These are phyloP conservation scores for Didymella arachidicola DNA, from an alignment of 2,329 filamentous ascomycete genomes.

Conservation along the genomic window DNA sequence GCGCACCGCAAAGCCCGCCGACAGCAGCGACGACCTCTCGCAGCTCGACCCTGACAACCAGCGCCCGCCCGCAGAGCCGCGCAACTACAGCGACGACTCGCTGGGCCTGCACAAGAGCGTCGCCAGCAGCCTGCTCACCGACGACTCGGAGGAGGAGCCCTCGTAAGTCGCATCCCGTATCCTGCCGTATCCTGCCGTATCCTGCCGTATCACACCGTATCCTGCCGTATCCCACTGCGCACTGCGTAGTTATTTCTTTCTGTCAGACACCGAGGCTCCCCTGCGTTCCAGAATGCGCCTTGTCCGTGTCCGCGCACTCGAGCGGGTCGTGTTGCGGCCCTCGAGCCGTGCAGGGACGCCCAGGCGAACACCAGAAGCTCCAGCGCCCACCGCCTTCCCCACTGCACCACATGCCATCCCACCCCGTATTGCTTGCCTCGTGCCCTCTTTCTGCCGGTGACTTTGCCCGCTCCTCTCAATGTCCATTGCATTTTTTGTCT, in stretches of 20 bases:
- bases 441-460: too few species aligned
- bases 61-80: conserved; percentile 23
- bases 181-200: conserved; percentile 3
- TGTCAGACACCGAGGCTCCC: not conserved
- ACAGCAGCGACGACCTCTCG: conserved; percentile 43
- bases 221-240: not conserved
- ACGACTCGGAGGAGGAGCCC: conserved; percentile 58
- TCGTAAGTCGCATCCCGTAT: conserved; percentile 53
- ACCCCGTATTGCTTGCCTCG: conserved; percentile 18
- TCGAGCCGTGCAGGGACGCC: conserved; percentile 19
- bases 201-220: too few species aligned
- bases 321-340: conserved; percentile 6
- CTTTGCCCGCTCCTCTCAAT: too few species aligned
- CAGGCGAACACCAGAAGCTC: conserved; percentile 22
- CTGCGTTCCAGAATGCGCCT: not conserved
- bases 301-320: conserved; percentile 5
- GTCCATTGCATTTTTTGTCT: too few species aligned
- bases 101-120: conserved; percentile 55
- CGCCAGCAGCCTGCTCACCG: conserved; percentile 59
- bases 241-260: too few species aligned
- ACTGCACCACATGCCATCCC: conserved; percentile 24
- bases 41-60: conserved; percentile 24
- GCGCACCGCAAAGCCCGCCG: conserved; percentile 32
- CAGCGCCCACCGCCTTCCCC: conserved; percentile 33
- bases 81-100: conserved; percentile 52